These are phyloP conservation scores for Colletotrichum simmondsii DNA, from an alignment of 2,329 filamentous ascomycete genomes.

Conservation along the genomic window DNA sequence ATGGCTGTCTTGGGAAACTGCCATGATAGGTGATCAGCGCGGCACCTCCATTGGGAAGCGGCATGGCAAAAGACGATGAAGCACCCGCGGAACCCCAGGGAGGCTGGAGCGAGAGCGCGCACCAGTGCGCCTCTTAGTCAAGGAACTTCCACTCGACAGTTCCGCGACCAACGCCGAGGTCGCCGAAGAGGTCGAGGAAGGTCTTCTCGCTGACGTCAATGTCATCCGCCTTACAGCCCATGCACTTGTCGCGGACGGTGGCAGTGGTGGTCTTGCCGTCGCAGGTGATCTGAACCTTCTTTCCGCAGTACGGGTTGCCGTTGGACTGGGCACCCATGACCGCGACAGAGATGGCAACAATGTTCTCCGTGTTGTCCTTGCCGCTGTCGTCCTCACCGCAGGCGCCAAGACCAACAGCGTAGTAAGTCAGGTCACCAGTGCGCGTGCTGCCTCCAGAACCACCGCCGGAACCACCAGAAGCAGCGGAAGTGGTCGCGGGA, in stretches of 20 bases:
- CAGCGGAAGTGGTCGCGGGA: constrained; percentile 6
- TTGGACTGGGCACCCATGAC: constrained; percentile 75
- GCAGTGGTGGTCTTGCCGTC: constrained; percentile 69
- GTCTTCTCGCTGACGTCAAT: constrained; percentile 71
- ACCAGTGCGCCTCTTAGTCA: constrained; percentile 39
- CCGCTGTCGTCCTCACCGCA: constrained; percentile 74
- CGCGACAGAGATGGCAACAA: constrained; percentile 74
- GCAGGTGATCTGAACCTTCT: constrained; percentile 71
- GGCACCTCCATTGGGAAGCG: neutral
- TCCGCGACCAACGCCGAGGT: constrained; percentile 55
- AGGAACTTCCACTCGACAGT: constrained; percentile 59
- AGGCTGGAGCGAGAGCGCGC: constrained; percentile 5
- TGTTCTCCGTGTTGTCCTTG: constrained; percentile 62
- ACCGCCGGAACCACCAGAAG: constrained; percentile 31
- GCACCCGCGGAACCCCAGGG: neutral
- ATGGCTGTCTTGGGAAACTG: neutral
- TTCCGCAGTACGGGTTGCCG: constrained; percentile 76
- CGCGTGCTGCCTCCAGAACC: constrained; percentile 45
- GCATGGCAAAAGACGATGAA: neutral
- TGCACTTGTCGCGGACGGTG: constrained; percentile 79
- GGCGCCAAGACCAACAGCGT: constrained; percentile 73
- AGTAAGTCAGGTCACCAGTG: constrained; percentile 80
- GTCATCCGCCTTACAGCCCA: constrained; percentile 66
- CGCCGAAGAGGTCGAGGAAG: constrained; percentile 64
- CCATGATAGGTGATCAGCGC: neutral